Evolutionary conservation across 768 basidiomycete species (phyloP).

Genomic region (Russula earlei): DNA sequence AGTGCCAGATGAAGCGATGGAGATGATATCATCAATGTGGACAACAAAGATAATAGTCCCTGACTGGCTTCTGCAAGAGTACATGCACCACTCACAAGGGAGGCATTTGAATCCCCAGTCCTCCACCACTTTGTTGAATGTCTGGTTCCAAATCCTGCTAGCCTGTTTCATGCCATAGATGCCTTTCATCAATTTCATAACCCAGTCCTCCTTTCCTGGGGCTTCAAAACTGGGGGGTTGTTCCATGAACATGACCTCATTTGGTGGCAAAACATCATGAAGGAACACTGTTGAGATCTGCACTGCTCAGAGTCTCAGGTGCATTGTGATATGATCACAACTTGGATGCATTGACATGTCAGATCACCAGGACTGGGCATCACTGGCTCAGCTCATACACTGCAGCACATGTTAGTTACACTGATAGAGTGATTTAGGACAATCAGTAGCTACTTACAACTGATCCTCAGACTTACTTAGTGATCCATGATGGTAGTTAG

Average conservation of each 20-base stretch:
- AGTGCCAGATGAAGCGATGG: background rate
- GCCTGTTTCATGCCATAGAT: background rate
- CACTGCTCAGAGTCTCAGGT: too few relatives aligned
- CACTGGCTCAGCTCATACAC: too few relatives aligned
- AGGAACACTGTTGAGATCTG: background rate
- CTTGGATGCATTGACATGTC: too few relatives aligned
- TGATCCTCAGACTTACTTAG: too few relatives aligned
- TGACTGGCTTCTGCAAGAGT: accelerated
- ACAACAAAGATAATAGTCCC: background rate
- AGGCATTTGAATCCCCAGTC: background rate
- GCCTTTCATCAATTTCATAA: background rate
- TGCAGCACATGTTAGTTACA: too few relatives aligned
- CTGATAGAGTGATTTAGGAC: too few relatives aligned
- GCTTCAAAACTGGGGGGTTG: background rate
- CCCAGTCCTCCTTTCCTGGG: background rate
- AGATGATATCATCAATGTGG: background rate
- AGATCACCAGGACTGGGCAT: too few relatives aligned
- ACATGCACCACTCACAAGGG: background rate
- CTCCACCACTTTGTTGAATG: background rate
- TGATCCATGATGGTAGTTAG: too few relatives aligned
- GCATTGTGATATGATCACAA: too few relatives aligned
- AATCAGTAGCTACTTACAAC: too few relatives aligned
- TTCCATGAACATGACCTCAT: background rate
- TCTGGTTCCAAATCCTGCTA: background rate
- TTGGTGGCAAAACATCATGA: background rate